Evolutionary conservation across 78 protist species (phyloP).

Genomic region (Protostelium mycophagum): DNA sequence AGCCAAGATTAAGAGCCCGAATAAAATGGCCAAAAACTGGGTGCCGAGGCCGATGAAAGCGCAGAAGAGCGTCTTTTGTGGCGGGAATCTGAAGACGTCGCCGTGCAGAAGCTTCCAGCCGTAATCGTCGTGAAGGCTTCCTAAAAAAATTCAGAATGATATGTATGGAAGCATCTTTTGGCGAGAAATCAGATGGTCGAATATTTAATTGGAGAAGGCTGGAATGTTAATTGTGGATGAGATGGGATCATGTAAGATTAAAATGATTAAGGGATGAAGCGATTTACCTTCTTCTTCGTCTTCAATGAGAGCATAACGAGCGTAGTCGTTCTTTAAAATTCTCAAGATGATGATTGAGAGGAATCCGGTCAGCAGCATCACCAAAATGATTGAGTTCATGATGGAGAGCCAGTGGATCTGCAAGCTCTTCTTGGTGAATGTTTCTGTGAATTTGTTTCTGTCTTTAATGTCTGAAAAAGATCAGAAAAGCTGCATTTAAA

Average conservation of each 20-base stretch:
- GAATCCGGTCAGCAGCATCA: slow-evolving; percentile 90
- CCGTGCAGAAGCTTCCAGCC: slow-evolving; percentile 98
- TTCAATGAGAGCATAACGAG: slow-evolving; percentile 65
- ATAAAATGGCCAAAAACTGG: slow-evolving; percentile 79
- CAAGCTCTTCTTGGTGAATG: slow-evolving; percentile 34
- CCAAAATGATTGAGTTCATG: slow-evolving; percentile 92
- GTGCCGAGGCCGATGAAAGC: slow-evolving; percentile 86
- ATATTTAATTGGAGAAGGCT: no score
- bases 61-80: slow-evolving; percentile 60
- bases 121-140: slow-evolving; percentile 87
- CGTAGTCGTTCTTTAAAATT: slow-evolving; percentile 85
- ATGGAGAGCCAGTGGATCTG: slow-evolving; percentile 97
- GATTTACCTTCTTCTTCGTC: slow-evolving; percentile 71
- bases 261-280: neutral
- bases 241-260: neutral
- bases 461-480: neutral
- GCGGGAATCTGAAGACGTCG: slow-evolving; percentile 97
- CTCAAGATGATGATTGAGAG: slow-evolving; percentile 86
- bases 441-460: neutral
- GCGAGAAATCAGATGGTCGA: no score
- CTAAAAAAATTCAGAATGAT: no score
- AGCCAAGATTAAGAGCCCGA: slow-evolving; percentile 68
- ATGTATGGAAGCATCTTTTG: no score
- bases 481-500: neutral
- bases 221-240: no score